Evolutionary conservation across 108 stramenopile species (phyloP).

Genomic region (Parietichytrium sp.): DNA sequence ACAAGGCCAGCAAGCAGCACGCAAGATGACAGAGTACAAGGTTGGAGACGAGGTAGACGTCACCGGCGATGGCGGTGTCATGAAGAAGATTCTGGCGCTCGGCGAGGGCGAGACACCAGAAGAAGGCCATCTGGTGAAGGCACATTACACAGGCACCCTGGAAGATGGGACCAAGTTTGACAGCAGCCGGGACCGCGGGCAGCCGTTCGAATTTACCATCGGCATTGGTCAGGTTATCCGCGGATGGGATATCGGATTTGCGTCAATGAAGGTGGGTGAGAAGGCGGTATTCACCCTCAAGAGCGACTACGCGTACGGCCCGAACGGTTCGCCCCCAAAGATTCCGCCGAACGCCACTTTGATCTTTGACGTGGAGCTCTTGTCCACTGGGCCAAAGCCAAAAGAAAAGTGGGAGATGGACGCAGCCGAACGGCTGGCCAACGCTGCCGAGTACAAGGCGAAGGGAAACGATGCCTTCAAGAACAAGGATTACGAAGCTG

Average conservation of each 20-base stretch:
- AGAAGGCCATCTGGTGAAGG: constrained; percentile 70
- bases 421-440: background rate
- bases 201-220: constrained; percentile 45
- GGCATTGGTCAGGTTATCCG: constrained; percentile 56
- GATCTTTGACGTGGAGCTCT: constrained; percentile 89
- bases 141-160: constrained; percentile 82
- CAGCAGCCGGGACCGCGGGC: constrained; percentile 44
- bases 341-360: constrained; percentile 81
- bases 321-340: constrained; percentile 75
- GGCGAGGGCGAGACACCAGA: constrained; percentile 29
- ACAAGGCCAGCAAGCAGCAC: no score
- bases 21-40: no score
- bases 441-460: constrained; percentile 21
- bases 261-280: constrained; percentile 60
- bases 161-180: constrained; percentile 68
- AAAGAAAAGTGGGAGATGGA: constrained; percentile 71
- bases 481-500: background rate
- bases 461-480: constrained; percentile 2
- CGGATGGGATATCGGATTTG: constrained; percentile 63
- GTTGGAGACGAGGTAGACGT: constrained; percentile 36
- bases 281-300: constrained; percentile 53
- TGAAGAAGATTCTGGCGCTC: constrained; percentile 29
- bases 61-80: constrained; percentile 41
- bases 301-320: constrained; percentile 88
- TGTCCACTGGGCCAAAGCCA: constrained; percentile 77